Evolutionary conservation across 1,284 basidiomycete genomes (phyloP), one percentile per base, ranked within the genome.

Genomic region (Boletus mariae): DNA sequence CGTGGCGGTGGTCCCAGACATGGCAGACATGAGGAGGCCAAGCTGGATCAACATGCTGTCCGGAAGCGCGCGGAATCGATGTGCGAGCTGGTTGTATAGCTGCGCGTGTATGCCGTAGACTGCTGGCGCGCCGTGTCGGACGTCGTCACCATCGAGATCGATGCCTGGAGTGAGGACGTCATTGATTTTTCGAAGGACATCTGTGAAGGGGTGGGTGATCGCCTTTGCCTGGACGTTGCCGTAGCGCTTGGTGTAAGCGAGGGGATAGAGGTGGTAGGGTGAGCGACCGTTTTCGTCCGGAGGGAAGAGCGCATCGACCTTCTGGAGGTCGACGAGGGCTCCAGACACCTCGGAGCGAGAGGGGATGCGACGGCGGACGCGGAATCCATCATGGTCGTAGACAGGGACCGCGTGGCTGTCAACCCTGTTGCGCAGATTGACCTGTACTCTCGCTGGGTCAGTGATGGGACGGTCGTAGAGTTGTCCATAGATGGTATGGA

Each of bases 1-100:
- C n/a, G 5, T 17, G 1, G 38, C 48, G 0, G 28, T 17, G 3
- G 44, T 47, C 0, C 55, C 48, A 1, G 48, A 6, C 3, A 56
- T 3, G 2, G 28, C 28, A 1, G 47, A 42, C 1, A 53, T 55
- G 6, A 20, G 28, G 0, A 56, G 15, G 4, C 55, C 55, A 0
- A 56, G 38, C 10, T 56, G 53, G 1, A 55, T 31, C 1, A 32
- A 49, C 8, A 55, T 47, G 9, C 46, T 55, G 0, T 20, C 15
- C 0, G 53, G 31, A 4, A 46, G 35, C 1, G 50, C 53, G 3
- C 28, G 20, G 2, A 43, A 31, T 0, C 44, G 8, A 20, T 56
- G 55, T 0, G 32, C 38, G 1, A 56, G 17, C 1, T 4, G 4
- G 6, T 55, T 47, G 31, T 56, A 55, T 0, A 56, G 45, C 28